Evolutionary conservation across 1,284 basidiomycete genomes (phyloP).

Genomic region (Marasmius fiardii): DNA sequence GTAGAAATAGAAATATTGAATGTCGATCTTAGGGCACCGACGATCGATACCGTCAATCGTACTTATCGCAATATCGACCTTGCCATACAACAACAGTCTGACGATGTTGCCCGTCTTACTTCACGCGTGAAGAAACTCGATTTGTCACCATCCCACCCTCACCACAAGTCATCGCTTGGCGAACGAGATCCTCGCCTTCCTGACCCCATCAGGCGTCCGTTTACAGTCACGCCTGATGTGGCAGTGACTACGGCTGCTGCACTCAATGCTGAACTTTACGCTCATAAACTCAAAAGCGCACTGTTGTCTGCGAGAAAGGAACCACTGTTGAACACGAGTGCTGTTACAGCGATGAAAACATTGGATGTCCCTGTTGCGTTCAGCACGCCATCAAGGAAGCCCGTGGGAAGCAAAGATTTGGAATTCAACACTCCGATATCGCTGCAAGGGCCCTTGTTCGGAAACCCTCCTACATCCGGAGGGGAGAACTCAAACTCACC

Average conservation of each 20-base stretch:
- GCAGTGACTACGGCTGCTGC: constrained; percentile 74
- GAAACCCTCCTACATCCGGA: constrained; percentile 12
- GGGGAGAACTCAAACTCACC: constrained; percentile 13
- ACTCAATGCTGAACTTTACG: constrained; percentile 72
- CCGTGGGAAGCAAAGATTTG: constrained; percentile 11
- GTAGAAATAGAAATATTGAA: constrained; percentile 1
- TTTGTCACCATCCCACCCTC: constrained; percentile 26
- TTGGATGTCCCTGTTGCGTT: constrained; percentile 32
- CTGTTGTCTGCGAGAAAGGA: constrained; percentile 58
- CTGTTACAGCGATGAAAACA: constrained; percentile 19
- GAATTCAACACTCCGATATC: constrained; percentile 25
- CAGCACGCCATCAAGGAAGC: constrained; percentile 30
- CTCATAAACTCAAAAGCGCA: constrained; percentile 64
- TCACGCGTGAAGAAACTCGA: constrained; percentile 55
- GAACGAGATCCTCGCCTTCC: constrained; percentile 40
- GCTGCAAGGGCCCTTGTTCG: constrained; percentile 26
- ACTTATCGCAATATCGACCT: constrained; percentile 82
- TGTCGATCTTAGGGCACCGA: constrained; percentile 57
- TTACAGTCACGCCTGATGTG: constrained; percentile 56
- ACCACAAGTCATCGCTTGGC: constrained; percentile 13
- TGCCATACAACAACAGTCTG: constrained; percentile 59
- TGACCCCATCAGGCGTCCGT: constrained; percentile 33
- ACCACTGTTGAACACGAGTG: constrained; percentile 63
- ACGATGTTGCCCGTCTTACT: constrained; percentile 55
- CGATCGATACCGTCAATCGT: constrained; percentile 79